Conservation (phyloP, 108 stramenopile species). For the Fragilaria crotonensis region DNA sequence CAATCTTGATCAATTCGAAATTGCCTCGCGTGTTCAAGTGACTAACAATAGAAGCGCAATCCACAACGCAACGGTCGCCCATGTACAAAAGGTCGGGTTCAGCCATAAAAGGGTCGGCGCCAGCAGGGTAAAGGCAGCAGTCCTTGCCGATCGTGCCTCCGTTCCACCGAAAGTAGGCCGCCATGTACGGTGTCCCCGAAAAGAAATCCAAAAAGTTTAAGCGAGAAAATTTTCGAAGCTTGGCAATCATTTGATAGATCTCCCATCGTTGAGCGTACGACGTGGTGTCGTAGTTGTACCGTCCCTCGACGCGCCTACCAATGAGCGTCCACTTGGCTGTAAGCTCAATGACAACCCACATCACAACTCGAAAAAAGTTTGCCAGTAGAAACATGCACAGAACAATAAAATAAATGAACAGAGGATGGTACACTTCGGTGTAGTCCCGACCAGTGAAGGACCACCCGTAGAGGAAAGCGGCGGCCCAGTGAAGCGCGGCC, state of each 20-base stretch:
- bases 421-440: slow-evolving; percentile 9
- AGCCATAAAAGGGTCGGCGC: slow-evolving; percentile 56
- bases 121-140: slow-evolving; percentile 48
- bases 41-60: slow-evolving; percentile 39
- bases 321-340: slow-evolving; percentile 47
- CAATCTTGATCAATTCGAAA: slow-evolving; percentile 38
- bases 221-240: slow-evolving; percentile 23
- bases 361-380: slow-evolving; percentile 16
- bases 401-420: slow-evolving; percentile 18
- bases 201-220: slow-evolving; percentile 28
- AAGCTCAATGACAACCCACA: slow-evolving; percentile 35
- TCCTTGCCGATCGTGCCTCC: slow-evolving; percentile 39
- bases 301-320: slow-evolving; percentile 33
- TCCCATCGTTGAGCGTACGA: slow-evolving; percentile 50
- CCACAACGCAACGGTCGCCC: slow-evolving; percentile 44
- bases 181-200: slow-evolving; percentile 32
- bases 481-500: slow-evolving; percentile 24
- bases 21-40: slow-evolving; percentile 68
- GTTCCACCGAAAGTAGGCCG: slow-evolving; percentile 23
- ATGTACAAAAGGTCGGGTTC: slow-evolving; percentile 52
- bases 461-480: slow-evolving; percentile 34
- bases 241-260: slow-evolving; percentile 35
- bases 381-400: slow-evolving; percentile 15
- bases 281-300: slow-evolving; percentile 42
- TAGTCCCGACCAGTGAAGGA: slow-evolving; percentile 19